A percentile compares a stretch with the other conserved stretches of the same genome.
Evolutionary conservation across 345 rosid species (phyloP).

Genomic region (Physaria fendleri): DNA sequence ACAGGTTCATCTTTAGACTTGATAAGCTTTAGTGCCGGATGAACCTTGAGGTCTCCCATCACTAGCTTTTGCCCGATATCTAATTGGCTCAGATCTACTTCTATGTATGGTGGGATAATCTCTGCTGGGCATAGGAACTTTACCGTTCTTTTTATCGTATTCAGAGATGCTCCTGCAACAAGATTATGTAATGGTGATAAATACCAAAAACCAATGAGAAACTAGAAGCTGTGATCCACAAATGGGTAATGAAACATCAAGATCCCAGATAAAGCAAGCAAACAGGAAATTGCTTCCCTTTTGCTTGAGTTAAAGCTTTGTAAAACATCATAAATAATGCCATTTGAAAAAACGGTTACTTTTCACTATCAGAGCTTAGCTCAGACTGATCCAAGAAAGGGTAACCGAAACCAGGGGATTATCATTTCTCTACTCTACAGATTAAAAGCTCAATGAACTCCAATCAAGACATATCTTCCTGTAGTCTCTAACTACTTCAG

Average conservation of each 20-base stretch:
- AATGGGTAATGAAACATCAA: not conserved
- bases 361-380: not conserved
- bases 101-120: conserved; percentile 86
- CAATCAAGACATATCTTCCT: not conserved
- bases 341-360: not conserved
- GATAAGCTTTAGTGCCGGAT: conserved; percentile 71
- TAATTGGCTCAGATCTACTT: conserved; percentile 79
- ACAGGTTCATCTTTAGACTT: conserved; percentile 56
- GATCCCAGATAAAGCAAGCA: not conserved
- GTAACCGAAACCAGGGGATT: not conserved
- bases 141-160: conserved; percentile 79
- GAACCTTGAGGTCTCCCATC: conserved; percentile 84
- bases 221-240: not conserved
- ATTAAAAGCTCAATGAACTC: not conserved
- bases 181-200: not conserved
- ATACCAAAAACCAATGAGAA: not conserved
- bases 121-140: conserved; percentile 86
- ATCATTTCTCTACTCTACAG: conserved; percentile 8
- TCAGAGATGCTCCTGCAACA: conserved; percentile 68
- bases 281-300: not conserved
- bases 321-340: not conserved
- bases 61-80: conserved; percentile 76
- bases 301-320: not conserved
- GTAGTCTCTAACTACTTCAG: not conserved
- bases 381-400: not conserved